Percentiles rank a stretch among this genome's conserved stretches.
phyloP scores from a whole-genome alignment of 2,329 filamentous ascomycete species.

The Hymenoscyphus infarciens region DNA sequence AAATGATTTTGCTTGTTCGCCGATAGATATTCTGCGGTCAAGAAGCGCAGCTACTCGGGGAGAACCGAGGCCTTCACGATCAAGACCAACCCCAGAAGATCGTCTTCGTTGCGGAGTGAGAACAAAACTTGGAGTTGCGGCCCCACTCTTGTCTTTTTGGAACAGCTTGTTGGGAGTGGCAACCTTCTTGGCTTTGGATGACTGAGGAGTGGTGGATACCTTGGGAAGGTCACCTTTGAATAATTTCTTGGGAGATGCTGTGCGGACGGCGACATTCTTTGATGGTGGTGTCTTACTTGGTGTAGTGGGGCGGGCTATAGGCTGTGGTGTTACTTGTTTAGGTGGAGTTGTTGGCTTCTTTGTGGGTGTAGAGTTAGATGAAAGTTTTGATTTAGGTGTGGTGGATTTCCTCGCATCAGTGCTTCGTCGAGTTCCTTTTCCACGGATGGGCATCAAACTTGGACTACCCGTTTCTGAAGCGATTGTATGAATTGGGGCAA shows the following conservation, averaged over 20 bases:
- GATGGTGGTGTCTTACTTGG: slow-evolving; percentile 49
- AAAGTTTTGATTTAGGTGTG: slow-evolving; percentile 37
- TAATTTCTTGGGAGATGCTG: slow-evolving; percentile 47
- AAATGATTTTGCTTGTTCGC: slow-evolving; percentile 62
- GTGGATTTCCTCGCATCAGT: slow-evolving; percentile 40
- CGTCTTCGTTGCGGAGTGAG: slow-evolving; percentile 58
- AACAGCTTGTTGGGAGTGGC: slow-evolving; percentile 47
- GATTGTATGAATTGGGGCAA: slow-evolving; percentile 35
- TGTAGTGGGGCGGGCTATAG: slow-evolving; percentile 41
- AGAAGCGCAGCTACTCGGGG: slow-evolving; percentile 69
- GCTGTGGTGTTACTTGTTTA: slow-evolving; percentile 43
- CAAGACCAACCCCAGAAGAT: slow-evolving; percentile 66
- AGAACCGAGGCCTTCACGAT: slow-evolving; percentile 69
- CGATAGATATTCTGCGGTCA: slow-evolving; percentile 67
- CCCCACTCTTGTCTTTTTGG: slow-evolving; percentile 52
- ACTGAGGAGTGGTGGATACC: slow-evolving; percentile 29
- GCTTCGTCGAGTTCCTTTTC: slow-evolving; percentile 48
- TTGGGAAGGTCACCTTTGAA: slow-evolving; percentile 40
- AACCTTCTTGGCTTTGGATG: slow-evolving; percentile 37
- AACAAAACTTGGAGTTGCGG: slow-evolving; percentile 59
- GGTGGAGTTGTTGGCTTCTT: slow-evolving; percentile 39
- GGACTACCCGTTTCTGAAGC: slow-evolving; percentile 52
- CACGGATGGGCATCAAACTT: slow-evolving; percentile 50
- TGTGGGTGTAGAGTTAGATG: slow-evolving; percentile 26
- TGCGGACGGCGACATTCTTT: slow-evolving; percentile 44